phyloP scores from a whole-genome alignment of 2,329 filamentous ascomycete genomes.

The Fusarium albosuccineum region DNA sequence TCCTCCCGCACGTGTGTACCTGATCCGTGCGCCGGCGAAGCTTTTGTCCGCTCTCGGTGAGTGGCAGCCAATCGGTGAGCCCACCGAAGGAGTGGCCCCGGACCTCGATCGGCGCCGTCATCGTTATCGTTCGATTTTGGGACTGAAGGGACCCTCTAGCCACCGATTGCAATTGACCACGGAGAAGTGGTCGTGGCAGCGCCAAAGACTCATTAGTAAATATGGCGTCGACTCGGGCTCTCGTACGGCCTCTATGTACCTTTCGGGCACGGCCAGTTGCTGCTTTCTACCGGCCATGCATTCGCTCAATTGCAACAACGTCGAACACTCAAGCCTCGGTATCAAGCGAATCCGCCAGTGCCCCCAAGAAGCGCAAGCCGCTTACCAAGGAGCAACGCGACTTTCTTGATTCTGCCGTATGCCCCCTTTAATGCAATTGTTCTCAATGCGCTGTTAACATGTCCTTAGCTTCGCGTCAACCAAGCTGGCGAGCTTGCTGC shows the following conservation, averaged over 20 bases:
- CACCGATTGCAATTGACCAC: conserved; percentile 22
- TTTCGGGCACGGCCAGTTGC: conserved; percentile 32
- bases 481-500: conserved; percentile 98
- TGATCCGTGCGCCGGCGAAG: conserved; percentile 37
- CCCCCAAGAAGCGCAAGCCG: conserved; percentile 64
- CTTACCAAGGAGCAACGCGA: conserved; percentile 78
- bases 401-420: conserved; percentile 80
- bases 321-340: conserved; percentile 34
- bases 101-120: conserved; percentile 31
- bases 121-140: conserved; percentile 44
- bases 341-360: conserved; percentile 39
- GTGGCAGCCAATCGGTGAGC: conserved; percentile 8
- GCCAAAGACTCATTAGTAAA: conserved; percentile 4
- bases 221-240: conserved; percentile 39
- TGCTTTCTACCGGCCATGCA: conserved; percentile 28
- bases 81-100: conserved; percentile 29
- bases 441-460: conserved; percentile 17
- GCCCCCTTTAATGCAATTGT: conserved; percentile 37
- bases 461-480: conserved; percentile 84
- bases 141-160: conserved; percentile 5
- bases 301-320: conserved; percentile 41
- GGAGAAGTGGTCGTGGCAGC: conserved; percentile 6
- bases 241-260: conserved; percentile 32
- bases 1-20: conserved; percentile 43
- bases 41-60: conserved; percentile 45